phyloP scores from a whole-genome alignment of 2,329 filamentous ascomycete species.

The Cladosporium sp. region DNA sequence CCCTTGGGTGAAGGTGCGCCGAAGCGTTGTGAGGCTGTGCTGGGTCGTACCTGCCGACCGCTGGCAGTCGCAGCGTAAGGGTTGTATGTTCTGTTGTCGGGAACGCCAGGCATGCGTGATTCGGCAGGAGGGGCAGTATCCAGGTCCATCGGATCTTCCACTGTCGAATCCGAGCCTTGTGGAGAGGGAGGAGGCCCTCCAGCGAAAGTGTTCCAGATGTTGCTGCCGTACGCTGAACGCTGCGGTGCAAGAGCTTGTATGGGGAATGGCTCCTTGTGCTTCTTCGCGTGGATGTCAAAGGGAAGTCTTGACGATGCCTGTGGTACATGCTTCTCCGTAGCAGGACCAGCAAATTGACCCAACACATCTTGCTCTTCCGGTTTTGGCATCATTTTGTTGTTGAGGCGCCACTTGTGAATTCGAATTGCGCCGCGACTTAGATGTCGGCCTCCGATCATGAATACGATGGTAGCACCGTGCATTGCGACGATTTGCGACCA shows the following conservation, averaged over 20 bases:
- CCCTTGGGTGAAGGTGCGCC: slow-evolving; percentile 41
- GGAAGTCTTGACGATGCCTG: slow-evolving; percentile 33
- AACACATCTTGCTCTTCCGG: slow-evolving; percentile 34
- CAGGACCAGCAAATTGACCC: slow-evolving; percentile 30
- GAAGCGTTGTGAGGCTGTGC: slow-evolving; percentile 49
- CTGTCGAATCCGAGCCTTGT: slow-evolving; percentile 27
- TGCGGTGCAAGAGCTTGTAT: slow-evolving; percentile 36
- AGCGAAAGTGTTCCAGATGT: slow-evolving; percentile 21
- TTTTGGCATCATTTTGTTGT: slow-evolving; percentile 36
- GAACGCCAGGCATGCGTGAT: slow-evolving; percentile 24
- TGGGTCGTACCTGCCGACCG: slow-evolving; percentile 22
- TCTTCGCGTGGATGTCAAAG: slow-evolving; percentile 28
- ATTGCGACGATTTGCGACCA: slow-evolving; percentile 44
- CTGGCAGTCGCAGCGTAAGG: slow-evolving; percentile 23
- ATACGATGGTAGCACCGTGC: slow-evolving; percentile 56
- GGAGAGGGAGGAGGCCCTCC: slow-evolving; percentile 25
- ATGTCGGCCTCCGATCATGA: slow-evolving; percentile 47
- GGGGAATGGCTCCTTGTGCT: slow-evolving; percentile 37
- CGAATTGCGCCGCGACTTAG: slow-evolving; percentile 29
- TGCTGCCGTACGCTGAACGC: slow-evolving; percentile 20
- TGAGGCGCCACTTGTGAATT: slow-evolving; percentile 32
- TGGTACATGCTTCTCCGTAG: slow-evolving; percentile 25
- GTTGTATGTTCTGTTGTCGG: slow-evolving; percentile 23
- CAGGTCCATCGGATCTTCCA: slow-evolving; percentile 71
- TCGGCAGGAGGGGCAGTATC: slow-evolving; percentile 46